These are phyloP conservation scores for Penicillium samsonianum DNA, from an alignment of 495 filamentous ascomycete genomes.

Conservation along the genomic window DNA sequence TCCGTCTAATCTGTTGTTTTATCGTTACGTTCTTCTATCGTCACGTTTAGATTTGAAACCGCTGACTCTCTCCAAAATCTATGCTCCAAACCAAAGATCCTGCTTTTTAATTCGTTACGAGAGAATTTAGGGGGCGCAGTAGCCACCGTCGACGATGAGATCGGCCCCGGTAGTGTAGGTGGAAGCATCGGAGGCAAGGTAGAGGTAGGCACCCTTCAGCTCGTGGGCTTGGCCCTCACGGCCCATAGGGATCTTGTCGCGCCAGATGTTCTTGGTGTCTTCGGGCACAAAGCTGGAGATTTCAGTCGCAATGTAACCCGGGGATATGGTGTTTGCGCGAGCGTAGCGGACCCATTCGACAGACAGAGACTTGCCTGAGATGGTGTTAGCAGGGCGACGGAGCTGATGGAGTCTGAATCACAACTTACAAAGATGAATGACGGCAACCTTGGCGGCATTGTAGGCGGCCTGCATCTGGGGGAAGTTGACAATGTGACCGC, in stretches of 20 bases:
- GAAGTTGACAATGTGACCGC: constrained; percentile 83
- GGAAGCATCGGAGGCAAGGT: constrained; percentile 79
- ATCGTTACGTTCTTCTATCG: not conserved
- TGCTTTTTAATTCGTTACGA: not conserved
- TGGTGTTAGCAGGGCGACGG: constrained; percentile 5
- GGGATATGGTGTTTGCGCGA: constrained; percentile 77
- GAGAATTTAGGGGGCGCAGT: constrained; percentile 35
- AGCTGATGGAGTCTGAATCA: not conserved
- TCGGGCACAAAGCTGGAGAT: constrained; percentile 72
- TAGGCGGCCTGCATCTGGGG: constrained; percentile 85
- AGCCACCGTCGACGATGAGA: constrained; percentile 68
- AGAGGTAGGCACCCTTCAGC: constrained; percentile 87
- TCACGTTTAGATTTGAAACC: not conserved
- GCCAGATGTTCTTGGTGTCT: constrained; percentile 74
- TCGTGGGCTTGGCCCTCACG: constrained; percentile 59
- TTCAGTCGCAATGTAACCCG: constrained; percentile 86
- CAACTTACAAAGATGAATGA: constrained; percentile 76
- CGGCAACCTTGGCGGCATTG: constrained; percentile 83
- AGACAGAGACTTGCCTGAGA: constrained; percentile 66
- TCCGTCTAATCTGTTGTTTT: not conserved
- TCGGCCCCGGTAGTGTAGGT: constrained; percentile 82
- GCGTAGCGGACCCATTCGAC: constrained; percentile 89
- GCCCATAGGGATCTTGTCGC: constrained; percentile 81
- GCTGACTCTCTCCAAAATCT: not conserved
- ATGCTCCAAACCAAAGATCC: not conserved